Conservation (phyloP, 1,284 basidiomycete species). For the Coniferiporia sulphurascens region DNA sequence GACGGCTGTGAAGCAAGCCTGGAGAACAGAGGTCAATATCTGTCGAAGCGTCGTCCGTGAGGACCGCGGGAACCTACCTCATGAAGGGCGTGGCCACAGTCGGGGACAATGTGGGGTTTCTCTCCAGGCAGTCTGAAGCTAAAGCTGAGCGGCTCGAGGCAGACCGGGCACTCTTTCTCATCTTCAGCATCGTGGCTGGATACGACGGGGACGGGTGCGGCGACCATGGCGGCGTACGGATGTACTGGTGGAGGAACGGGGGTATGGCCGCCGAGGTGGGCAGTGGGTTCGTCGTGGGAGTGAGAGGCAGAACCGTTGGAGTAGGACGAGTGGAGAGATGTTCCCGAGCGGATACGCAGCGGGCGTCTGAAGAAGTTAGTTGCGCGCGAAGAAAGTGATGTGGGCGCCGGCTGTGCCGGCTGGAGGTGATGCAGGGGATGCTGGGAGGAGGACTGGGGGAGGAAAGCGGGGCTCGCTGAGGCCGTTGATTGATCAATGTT, state of each 20-base stretch:
- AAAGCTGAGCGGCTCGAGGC: slow-evolving; percentile 85
- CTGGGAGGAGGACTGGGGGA: slow-evolving; percentile 1
- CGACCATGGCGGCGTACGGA: slow-evolving; percentile 51
- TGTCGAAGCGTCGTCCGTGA: slow-evolving; percentile 5
- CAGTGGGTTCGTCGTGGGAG: background rate
- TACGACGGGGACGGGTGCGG: slow-evolving; percentile 62
- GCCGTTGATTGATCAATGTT: slow-evolving; percentile 11
- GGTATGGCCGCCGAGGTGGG: background rate
- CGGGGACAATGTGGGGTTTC: slow-evolving; percentile 93
- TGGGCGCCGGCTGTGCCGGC: background rate
- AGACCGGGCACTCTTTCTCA: slow-evolving; percentile 86
- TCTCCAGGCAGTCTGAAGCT: slow-evolving; percentile 87
- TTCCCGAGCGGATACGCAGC: slow-evolving; percentile 1
- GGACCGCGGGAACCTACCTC: slow-evolving; percentile 59
- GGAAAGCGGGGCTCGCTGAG: background rate
- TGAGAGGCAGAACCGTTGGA: background rate
- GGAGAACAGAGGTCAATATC: slow-evolving; percentile 13
- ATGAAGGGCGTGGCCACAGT: slow-evolving; percentile 96
- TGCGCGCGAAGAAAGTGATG: slow-evolving; percentile 15
- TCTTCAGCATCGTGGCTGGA: slow-evolving; percentile 63
- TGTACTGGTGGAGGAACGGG: slow-evolving; percentile 26
- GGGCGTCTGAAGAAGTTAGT: slow-evolving; percentile 15
- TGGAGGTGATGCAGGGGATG: background rate
- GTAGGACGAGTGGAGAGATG: slow-evolving; percentile 10
- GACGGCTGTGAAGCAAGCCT: slow-evolving; percentile 94